A percentile compares a stretch with the other conserved stretches of the same genome.
Conservation (phyloP, 2,329 filamentous ascomycete species). For the Diaporthe longicolla region DNA sequence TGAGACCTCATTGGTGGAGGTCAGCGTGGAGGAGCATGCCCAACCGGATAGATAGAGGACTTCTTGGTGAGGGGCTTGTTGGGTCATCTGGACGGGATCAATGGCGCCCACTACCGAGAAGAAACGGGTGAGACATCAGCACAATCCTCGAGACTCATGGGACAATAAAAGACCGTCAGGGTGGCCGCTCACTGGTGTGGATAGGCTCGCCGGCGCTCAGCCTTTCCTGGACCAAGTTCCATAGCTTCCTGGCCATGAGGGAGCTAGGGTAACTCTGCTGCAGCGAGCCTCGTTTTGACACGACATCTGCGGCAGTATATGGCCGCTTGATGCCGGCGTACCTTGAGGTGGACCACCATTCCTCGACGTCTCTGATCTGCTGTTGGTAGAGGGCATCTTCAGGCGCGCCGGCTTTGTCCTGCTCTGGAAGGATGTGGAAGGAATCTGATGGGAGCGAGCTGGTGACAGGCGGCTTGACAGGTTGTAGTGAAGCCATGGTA, state of each 20-base stretch:
- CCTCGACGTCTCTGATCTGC: conserved; percentile 86
- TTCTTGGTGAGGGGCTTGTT: conserved; percentile 96
- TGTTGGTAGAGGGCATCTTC: conserved; percentile 90
- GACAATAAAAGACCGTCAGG: background rate
- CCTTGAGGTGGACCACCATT: conserved; percentile 90
- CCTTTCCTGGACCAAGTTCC: conserved; percentile 86
- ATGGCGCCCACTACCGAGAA: conserved; percentile 85
- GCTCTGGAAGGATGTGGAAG: conserved; percentile 87
- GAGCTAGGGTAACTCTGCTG: conserved; percentile 93
- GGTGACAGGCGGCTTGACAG: conserved; percentile 74
- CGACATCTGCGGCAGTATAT: conserved; percentile 91
- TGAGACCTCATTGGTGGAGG: conserved; percentile 95
- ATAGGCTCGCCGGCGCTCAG: conserved; percentile 86
- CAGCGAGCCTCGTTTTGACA: conserved; percentile 91
- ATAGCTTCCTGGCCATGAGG: conserved; percentile 94
- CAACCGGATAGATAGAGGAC: conserved; percentile 96
- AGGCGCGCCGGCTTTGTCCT: conserved; percentile 81
- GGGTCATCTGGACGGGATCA: conserved; percentile 99
- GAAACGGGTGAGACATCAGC: background rate
- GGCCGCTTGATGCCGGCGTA: conserved; percentile 92
- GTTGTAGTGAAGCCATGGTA: conserved; percentile 66
- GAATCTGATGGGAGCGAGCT: conserved; percentile 77
- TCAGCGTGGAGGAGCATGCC: conserved; percentile 95
- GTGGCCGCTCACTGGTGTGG: conserved; percentile 80
- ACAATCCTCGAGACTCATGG: background rate